Base-by-base conservation (phyloP, 495 filamentous ascomycete species). In the Hapsidospora chrysogenum region DNA sequence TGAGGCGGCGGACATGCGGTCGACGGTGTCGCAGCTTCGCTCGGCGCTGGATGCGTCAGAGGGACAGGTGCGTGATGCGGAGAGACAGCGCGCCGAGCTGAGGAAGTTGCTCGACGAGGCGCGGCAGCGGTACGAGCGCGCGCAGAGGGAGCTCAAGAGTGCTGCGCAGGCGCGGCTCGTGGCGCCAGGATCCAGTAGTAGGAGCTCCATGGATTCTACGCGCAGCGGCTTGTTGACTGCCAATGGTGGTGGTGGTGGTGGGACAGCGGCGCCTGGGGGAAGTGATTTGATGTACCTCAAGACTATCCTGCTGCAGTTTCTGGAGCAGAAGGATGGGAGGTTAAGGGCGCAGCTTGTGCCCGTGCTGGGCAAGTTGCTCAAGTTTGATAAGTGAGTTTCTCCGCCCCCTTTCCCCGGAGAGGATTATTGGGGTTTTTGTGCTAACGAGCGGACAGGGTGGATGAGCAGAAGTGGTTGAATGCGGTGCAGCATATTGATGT, bases 261-360 rank as follows among this genome's bases (percentile, higher is more conserved):
- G 56, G 46, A 46, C 44, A 3, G 39, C 39, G 30, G 49, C 47
- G 1, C 43, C 55, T 3, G 42, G 38, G n/a, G 37, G 45, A 29
- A 66, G 76, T 35, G 81, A 97, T 52, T 78, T 77, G 41, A 74
- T 84, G 47, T 97, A 97, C 51, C 52, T 97, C 39, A 96, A 96
- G 63, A 95, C 92, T 21, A 84, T 97, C 25, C 65, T 97, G 17
- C 57, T 96, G 29, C 87, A 95, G 54, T 95, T 97, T 46, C 53
- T 97, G 50, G 85, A 95, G 63, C 80, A 89, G 51, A 83, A 76
- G 59, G 89, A 97, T 47, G 92, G 86, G 59, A 84, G 73, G 51
- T 70, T 85, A 40, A 80, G 92, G 52, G 72, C 77, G 50, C 85
- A 94, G 63, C 64, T 97, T 34, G 78, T 97, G 17, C 89, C 87